A percentile compares a stretch with the other conserved stretches of the same genome.
Evolutionary conservation across 2,329 filamentous ascomycete species (phyloP).

Genomic region (Alternaria incomplexa): DNA sequence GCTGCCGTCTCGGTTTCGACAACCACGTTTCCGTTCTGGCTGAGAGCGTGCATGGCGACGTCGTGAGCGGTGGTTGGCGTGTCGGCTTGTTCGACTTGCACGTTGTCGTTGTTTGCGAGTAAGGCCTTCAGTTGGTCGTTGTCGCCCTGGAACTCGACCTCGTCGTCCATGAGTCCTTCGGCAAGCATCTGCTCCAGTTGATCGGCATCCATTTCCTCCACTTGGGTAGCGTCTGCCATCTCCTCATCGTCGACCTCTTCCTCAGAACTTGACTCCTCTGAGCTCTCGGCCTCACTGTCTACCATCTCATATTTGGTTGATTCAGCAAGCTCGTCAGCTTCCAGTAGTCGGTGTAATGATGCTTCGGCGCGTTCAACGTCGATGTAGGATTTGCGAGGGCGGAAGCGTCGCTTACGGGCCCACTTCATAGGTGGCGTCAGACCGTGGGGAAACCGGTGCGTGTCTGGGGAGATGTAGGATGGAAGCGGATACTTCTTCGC

Average conservation of each 20-base stretch:
- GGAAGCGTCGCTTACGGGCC: constrained; percentile 80
- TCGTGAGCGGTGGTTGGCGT: constrained; percentile 45
- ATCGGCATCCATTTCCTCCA: constrained; percentile 49
- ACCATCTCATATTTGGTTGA: constrained; percentile 64
- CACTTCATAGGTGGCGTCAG: constrained; percentile 88
- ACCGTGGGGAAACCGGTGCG: constrained; percentile 80
- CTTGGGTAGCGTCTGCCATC: constrained; percentile 46
- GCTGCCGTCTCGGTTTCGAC: constrained; percentile 39
- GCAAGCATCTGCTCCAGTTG: constrained; percentile 45
- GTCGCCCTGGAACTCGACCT: constrained; percentile 39
- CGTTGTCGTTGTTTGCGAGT: constrained; percentile 30
- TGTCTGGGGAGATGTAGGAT: constrained; percentile 70
- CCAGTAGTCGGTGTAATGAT: constrained; percentile 75
- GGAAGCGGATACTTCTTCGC: constrained; percentile 67
- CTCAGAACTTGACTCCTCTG: constrained; percentile 46
- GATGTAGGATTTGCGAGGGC: constrained; percentile 80
- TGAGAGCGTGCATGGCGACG: constrained; percentile 47
- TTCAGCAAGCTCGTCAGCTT: constrained; percentile 69
- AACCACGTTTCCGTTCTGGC: constrained; percentile 32
- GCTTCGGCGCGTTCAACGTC: constrained; percentile 86
- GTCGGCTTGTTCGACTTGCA: constrained; percentile 41
- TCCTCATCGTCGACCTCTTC: constrained; percentile 50
- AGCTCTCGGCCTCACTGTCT: constrained; percentile 53
- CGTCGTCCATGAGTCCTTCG: constrained; percentile 45
- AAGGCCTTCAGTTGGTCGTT: constrained; percentile 40